Base-by-base conservation (phyloP, 352 stramenopile genomes). In the Phytopythium oedochilum region DNA sequence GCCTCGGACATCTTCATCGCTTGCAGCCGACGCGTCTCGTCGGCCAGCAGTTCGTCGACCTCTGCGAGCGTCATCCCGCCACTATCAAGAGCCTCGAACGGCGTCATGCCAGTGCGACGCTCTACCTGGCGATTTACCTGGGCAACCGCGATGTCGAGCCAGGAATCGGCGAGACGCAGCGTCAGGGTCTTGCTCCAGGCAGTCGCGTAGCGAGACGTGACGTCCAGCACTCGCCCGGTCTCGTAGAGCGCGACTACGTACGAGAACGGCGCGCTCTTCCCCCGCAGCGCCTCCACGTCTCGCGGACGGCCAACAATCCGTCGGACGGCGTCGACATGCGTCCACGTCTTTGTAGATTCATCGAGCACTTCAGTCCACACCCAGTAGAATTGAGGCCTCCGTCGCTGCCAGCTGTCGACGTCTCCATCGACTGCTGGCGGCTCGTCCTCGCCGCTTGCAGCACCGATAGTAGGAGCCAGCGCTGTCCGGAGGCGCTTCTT, bases 281-380 rank as follows among this genome's bases (percentile, higher is more conserved):
- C 79, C 11, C 79, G 66, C 10, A 86, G 40, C 1, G 54, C 18
- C 46, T 85, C 79, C 7, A 91, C 59, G n/a, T 82, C 64, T 3
- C 74, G 67, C 2, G 83, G 75, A 2, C 59, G 62, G 20, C 70
- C 60, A 5, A 93, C 71, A 2, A 87, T 28, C 38, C 73, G 71
- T 23, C 58, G 66, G 0, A 84, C 47, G 3, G 63, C 55, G 61
- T 95, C 85, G 2, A 90, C 77, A 26, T 77, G 68, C 17, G 87
- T 55, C 85, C 85, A 95, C 6, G 20, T 60, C 20, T 67, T 66
- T 1, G 29, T 70, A 31, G 77, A 70, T 22, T 69, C 57, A 43
- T 90, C 77, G 6, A 75, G 64, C n/a, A 91, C 78, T 35, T 94
- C 84, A 20, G 60, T 74, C 84, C 84, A 94, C 15, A 75, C 45